phyloP scores from a whole-genome alignment of 2,329 filamentous ascomycete genomes.

The Grosmannia clavigera region DNA sequence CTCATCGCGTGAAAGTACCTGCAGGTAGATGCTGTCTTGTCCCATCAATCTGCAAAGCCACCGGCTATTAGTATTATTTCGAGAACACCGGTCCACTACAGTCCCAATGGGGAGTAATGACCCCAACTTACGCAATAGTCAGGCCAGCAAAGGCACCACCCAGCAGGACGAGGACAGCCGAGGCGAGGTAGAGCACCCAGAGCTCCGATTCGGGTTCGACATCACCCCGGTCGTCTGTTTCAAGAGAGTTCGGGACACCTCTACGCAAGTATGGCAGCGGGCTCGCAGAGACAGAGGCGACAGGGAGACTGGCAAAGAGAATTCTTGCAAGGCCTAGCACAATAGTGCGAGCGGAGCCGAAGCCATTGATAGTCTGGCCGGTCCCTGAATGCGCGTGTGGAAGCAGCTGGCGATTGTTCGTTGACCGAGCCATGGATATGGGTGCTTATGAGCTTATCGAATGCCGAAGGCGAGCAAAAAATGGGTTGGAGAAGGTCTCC shows the following conservation, averaged over 20 bases:
- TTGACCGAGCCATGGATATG: background rate
- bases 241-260: background rate
- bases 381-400: background rate
- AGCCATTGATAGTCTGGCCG: conserved; percentile 8
- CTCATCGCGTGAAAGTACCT: conserved; percentile 79
- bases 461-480: background rate
- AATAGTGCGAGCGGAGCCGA: conserved; percentile 28
- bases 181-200: conserved; percentile 72
- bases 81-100: background rate
- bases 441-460: background rate
- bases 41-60: conserved; percentile 38
- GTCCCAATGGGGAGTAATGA: background rate
- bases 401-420: background rate
- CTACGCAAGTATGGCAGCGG: conserved; percentile 24
- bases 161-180: conserved; percentile 67
- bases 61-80: background rate
- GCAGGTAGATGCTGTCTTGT: conserved; percentile 91
- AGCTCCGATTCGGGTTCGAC: conserved; percentile 49
- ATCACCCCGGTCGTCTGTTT: conserved; percentile 28
- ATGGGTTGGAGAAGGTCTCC: background rate
- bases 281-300: conserved; percentile 25
- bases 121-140: conserved; percentile 56
- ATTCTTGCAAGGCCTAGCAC: conserved; percentile 39
- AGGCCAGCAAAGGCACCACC: conserved; percentile 91
- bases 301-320: conserved; percentile 35